Conservation (phyloP, 345 rosid species). For the Gossypium ekmanianum region DNA sequence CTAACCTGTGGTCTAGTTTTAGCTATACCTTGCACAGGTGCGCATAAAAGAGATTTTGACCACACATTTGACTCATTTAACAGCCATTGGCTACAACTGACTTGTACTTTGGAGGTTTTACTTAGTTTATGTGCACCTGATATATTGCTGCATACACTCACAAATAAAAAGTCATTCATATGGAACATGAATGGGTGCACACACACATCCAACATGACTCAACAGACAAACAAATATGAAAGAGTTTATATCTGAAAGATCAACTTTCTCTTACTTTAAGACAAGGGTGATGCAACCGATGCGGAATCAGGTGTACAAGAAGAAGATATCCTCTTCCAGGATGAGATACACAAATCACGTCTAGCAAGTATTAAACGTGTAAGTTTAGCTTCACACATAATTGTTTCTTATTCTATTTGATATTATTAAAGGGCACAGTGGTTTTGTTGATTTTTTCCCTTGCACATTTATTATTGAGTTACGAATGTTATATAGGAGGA, state of each 20-base stretch:
- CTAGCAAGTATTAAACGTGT: conserved; percentile 92
- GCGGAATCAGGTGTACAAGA: conserved; percentile 68
- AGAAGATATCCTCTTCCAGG: conserved; percentile 82
- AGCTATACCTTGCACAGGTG: background rate
- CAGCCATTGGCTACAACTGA: background rate
- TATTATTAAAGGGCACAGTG: background rate
- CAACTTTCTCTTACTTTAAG: conserved; percentile 40
- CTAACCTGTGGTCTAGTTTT: background rate
- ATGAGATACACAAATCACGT: conserved; percentile 96
- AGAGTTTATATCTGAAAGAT: background rate
- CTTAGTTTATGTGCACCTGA: background rate
- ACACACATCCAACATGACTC: background rate
- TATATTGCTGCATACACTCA: background rate
- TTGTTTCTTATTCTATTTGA: conserved; percentile 8
- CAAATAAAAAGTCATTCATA: background rate
- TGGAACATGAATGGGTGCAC: background rate
- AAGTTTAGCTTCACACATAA: conserved; percentile 31
- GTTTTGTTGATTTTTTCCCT: background rate
- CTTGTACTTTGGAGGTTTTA: background rate
- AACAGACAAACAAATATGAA: too few species aligned
- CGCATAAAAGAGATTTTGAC: background rate
- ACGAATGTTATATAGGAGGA: conserved; percentile 63
- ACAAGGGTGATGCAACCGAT: conserved; percentile 82
- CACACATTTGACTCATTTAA: background rate
- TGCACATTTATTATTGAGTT: conserved; percentile 13